Evolutionary conservation across 805 yeast species (phyloP).

Genomic region (Trichomonascus vanleenenianus): DNA sequence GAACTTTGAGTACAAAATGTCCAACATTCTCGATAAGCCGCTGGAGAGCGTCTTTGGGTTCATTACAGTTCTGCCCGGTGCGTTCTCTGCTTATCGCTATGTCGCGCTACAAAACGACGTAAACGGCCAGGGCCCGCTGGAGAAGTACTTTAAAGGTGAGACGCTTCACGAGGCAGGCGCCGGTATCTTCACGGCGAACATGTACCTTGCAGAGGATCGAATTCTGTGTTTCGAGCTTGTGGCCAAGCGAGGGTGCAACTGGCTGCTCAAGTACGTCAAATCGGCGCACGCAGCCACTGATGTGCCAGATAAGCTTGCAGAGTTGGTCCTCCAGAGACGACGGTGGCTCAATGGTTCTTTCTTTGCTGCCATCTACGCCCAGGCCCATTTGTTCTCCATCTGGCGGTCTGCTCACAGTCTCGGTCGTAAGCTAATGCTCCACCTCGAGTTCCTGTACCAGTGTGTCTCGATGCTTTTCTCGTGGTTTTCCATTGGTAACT

Average conservation of each 20-base stretch:
- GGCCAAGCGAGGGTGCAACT: constrained; percentile 66
- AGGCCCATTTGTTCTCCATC: constrained; percentile 65
- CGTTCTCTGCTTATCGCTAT: constrained; percentile 89
- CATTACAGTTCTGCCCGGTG: constrained; percentile 92
- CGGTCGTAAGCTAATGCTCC: constrained; percentile 61
- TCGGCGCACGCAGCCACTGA: constrained; percentile 90
- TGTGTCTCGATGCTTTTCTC: constrained; percentile 66
- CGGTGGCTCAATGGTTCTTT: constrained; percentile 97
- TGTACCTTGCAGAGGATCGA: constrained; percentile 97
- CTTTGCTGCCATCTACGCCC: constrained; percentile 86
- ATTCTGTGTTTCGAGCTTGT: constrained; percentile 91
- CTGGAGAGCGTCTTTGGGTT: constrained; percentile 93
- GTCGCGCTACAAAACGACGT: constrained; percentile 61
- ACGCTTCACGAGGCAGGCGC: constrained; percentile 59
- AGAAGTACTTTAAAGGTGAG: constrained; percentile 89
- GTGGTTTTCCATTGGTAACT: constrained; percentile 90
- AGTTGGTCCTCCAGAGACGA: constrained; percentile 83
- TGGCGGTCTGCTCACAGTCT: constrained; percentile 69
- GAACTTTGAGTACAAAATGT: constrained; percentile 93
- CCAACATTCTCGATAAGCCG: constrained; percentile 91
- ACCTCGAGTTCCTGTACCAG: constrained; percentile 75
- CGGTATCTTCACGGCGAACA: constrained; percentile 87
- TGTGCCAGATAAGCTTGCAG: constrained; percentile 84
- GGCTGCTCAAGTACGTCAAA: constrained; percentile 80
- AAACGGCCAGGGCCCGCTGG: constrained; percentile 76